Percentiles rank a stretch among this genome's conserved stretches.
Evolutionary conservation across 2,329 filamentous ascomycete genomes (phyloP).

Genomic region (Fusarium sp.): DNA sequence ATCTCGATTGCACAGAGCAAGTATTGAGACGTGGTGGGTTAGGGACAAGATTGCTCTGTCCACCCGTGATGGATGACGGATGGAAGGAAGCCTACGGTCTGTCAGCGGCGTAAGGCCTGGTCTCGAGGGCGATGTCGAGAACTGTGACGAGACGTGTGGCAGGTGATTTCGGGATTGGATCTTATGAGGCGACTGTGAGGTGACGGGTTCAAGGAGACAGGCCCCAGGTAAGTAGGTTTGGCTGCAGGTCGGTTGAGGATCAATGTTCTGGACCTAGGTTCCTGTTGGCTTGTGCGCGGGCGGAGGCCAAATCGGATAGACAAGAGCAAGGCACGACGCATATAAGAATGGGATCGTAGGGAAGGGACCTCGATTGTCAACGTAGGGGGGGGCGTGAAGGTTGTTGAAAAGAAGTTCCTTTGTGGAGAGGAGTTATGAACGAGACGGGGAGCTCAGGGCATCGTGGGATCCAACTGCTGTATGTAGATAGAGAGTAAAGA

Average conservation of each 20-base stretch:
- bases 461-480: slow-evolving; percentile 34
- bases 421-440: slow-evolving; percentile 29
- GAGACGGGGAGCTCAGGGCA: slow-evolving; percentile 36
- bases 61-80: slow-evolving; percentile 33
- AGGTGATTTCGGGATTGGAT: slow-evolving; percentile 41
- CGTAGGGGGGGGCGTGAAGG: slow-evolving; percentile 23
- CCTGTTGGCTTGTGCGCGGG: slow-evolving; percentile 33
- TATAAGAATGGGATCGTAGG: slow-evolving; percentile 27
- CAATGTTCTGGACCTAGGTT: slow-evolving; percentile 42
- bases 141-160: slow-evolving; percentile 30
- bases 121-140: slow-evolving; percentile 31
- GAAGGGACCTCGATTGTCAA: slow-evolving; percentile 15
- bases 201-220: slow-evolving; percentile 34
- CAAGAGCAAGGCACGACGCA: slow-evolving; percentile 17
- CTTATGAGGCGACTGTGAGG: slow-evolving; percentile 43
- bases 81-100: slow-evolving; percentile 26
- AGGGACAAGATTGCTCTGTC: slow-evolving; percentile 26
- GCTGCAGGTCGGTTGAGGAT: slow-evolving; percentile 37
- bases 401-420: slow-evolving; percentile 10
- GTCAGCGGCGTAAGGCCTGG: slow-evolving; percentile 35
- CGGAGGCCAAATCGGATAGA: slow-evolving; percentile 25
- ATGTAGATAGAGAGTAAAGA: slow-evolving; percentile 26
- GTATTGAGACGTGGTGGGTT: slow-evolving; percentile 31
- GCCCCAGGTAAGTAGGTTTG: slow-evolving; percentile 25
- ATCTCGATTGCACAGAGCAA: slow-evolving; percentile 43